A percentile compares a stretch with the other conserved stretches of the same genome.
Conservation (phyloP, 164 flowering plant species). For the Hamamelis virginiana region DNA sequence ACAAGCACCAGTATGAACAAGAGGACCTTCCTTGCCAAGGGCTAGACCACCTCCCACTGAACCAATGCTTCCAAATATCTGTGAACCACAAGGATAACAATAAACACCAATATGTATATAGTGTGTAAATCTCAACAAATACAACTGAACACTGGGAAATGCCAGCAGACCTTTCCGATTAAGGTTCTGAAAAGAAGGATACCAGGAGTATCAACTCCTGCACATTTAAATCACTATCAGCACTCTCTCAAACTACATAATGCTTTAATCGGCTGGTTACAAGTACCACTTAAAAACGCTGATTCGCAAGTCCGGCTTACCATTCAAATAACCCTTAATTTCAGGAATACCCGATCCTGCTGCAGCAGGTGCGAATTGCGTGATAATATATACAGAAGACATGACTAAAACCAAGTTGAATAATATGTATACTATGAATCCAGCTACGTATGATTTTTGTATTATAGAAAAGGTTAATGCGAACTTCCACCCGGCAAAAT, state of each 20-base stretch:
- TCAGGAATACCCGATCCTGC: constrained; percentile 99
- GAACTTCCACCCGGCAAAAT: constrained; percentile 97
- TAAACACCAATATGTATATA: background rate
- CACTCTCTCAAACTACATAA: constrained; percentile 8
- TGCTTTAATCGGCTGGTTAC: background rate
- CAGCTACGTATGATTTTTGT: constrained; percentile 85
- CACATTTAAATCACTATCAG: constrained; percentile 20
- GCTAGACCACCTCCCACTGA: constrained; percentile 99
- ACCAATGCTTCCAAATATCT: constrained; percentile 99
- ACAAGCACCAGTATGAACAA: constrained; percentile 99
- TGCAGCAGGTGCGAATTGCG: constrained; percentile 92
- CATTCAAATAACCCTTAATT: constrained; percentile 96
- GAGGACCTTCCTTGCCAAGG: constrained; percentile 98
- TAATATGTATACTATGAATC: constrained; percentile 69
- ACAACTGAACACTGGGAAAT: constrained; percentile 2
- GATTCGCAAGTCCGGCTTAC: constrained; percentile 36
- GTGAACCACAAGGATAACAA: constrained; percentile 6
- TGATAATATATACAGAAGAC: constrained; percentile 84
- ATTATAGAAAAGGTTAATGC: constrained; percentile 74
- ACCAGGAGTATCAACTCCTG: constrained; percentile 93
- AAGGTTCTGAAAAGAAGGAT: constrained; percentile 93
- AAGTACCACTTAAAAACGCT: background rate
- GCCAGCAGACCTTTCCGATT: constrained; percentile 74
- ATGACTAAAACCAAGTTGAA: constrained; percentile 78
- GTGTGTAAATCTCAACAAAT: background rate